Conservation (phyloP, 768 basidiomycete genomes). For the Amanita polypyramis region DNA sequence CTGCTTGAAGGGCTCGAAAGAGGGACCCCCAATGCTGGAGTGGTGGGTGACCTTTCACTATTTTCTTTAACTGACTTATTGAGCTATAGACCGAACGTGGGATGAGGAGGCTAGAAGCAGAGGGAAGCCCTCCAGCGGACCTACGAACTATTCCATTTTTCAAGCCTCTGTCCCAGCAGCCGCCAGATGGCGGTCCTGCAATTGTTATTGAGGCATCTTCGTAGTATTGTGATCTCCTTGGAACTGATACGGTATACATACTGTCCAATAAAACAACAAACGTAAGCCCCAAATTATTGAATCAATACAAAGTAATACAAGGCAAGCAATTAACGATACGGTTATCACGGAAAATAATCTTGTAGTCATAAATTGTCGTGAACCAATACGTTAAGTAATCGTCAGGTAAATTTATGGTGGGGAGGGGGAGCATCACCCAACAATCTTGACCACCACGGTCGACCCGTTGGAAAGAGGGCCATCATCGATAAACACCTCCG, state of each 20-base stretch:
- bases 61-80: not conserved
- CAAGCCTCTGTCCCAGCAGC: slow-evolving; percentile 25
- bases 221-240: slow-evolving; percentile 11
- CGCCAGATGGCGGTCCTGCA: slow-evolving; percentile 20
- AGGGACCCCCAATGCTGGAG: slow-evolving; percentile 56
- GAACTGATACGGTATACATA: not conserved
- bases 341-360: not conserved
- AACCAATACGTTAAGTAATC: not conserved
- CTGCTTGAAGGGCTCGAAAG: slow-evolving; percentile 85
- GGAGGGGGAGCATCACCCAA: slow-evolving; percentile 14
- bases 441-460: slow-evolving; percentile 35
- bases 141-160: slow-evolving; percentile 72
- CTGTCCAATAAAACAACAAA: not conserved
- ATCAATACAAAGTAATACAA: not conserved
- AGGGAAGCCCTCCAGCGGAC: slow-evolving; percentile 52
- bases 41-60: slow-evolving; percentile 32
- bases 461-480: slow-evolving; percentile 30
- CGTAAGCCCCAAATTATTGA: not conserved
- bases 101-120: slow-evolving; percentile 48
- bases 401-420: not conserved
- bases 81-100: slow-evolving; percentile 50
- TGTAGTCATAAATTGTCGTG: not conserved
- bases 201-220: slow-evolving; percentile 31
- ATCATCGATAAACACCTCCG: slow-evolving; percentile 36
- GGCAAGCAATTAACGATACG: slow-evolving; percentile 4